Percentiles rank a stretch among this genome's conserved stretches.
phyloP scores from a whole-genome alignment of 2,329 filamentous ascomycete species.

The Fusarium nematophilum region DNA sequence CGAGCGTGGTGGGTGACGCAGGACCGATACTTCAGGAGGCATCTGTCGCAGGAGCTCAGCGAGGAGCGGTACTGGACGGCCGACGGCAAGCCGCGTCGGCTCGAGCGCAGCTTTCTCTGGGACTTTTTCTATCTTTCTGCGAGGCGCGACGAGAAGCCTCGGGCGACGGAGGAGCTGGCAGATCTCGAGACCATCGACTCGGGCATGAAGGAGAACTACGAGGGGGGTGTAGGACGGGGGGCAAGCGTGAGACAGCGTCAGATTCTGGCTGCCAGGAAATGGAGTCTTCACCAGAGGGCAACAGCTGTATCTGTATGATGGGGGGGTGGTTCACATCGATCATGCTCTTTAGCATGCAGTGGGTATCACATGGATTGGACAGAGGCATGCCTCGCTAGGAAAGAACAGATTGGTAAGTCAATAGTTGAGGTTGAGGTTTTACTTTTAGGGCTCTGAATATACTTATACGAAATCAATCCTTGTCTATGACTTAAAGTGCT shows the following conservation, averaged over 20 bases:
- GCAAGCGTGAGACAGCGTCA: constrained; percentile 37
- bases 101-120: constrained; percentile 56
- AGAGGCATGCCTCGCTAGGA: no score
- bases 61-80: constrained; percentile 61
- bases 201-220: constrained; percentile 21
- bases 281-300: constrained; percentile 36
- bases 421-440: no score
- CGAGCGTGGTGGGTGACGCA: constrained; percentile 61
- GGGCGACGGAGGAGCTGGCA: constrained; percentile 24
- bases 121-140: constrained; percentile 58
- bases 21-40: constrained; percentile 58
- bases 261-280: constrained; percentile 39
- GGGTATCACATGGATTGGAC: no score
- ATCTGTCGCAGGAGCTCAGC: constrained; percentile 59
- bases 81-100: constrained; percentile 54
- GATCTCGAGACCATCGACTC: constrained; percentile 37
- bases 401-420: no score
- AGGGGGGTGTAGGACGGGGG: constrained; percentile 7
- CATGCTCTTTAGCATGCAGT: neutral
- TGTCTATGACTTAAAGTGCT: no score
- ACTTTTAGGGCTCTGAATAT: no score
- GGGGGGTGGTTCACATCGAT: neutral
- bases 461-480: no score
- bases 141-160: constrained; percentile 46
- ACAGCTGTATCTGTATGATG: constrained; percentile 16